phyloP scores from a whole-genome alignment of 805 yeast species.

The Sugiyamaella mastotermitis region DNA sequence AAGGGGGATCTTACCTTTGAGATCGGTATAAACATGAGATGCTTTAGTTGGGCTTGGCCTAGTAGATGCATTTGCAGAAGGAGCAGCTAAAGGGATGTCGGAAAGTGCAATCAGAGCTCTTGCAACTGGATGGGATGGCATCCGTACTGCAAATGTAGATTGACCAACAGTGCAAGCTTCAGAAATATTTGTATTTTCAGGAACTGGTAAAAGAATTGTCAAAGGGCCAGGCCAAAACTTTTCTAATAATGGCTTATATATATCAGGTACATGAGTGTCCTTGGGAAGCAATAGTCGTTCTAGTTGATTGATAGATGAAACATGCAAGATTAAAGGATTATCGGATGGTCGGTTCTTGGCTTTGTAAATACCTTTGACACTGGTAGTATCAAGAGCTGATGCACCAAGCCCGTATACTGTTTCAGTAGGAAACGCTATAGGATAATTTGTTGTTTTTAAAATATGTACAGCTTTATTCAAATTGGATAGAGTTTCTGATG shows the following conservation, averaged over 20 bases:
- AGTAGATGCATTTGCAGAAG: conserved; percentile 95
- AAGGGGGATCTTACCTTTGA: conserved; percentile 71
- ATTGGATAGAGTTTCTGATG: conserved; percentile 24
- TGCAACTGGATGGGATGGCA: conserved; percentile 85
- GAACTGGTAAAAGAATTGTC: conserved; percentile 69
- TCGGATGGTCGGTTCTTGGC: conserved; percentile 96
- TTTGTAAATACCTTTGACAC: conserved; percentile 68
- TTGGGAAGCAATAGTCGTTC: conserved; percentile 48
- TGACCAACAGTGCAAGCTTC: conserved; percentile 79
- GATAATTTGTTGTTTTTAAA: conserved; percentile 45
- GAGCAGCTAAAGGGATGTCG: conserved; percentile 92
- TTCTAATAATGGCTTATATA: conserved; percentile 57
- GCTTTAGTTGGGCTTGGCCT: conserved; percentile 92
- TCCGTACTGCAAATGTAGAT: conserved; percentile 83
- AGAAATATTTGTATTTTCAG: conserved; percentile 40
- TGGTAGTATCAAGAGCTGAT: conserved; percentile 64
- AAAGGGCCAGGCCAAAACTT: conserved; percentile 96
- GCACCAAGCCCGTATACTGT: conserved; percentile 97
- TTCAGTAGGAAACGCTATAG: conserved; percentile 93
- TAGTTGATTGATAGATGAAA: conserved; percentile 71
- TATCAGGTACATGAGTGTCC: conserved; percentile 47
- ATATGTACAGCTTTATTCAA: conserved; percentile 55
- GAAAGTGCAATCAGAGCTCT: conserved; percentile 80
- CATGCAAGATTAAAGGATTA: conserved; percentile 88
- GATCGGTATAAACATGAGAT: conserved; percentile 73